Percentiles rank a stretch among this genome's conserved stretches.
Evolutionary conservation across 1,139 yeast genomes (phyloP).

Genomic region (Wickerhamomyces sp.): DNA sequence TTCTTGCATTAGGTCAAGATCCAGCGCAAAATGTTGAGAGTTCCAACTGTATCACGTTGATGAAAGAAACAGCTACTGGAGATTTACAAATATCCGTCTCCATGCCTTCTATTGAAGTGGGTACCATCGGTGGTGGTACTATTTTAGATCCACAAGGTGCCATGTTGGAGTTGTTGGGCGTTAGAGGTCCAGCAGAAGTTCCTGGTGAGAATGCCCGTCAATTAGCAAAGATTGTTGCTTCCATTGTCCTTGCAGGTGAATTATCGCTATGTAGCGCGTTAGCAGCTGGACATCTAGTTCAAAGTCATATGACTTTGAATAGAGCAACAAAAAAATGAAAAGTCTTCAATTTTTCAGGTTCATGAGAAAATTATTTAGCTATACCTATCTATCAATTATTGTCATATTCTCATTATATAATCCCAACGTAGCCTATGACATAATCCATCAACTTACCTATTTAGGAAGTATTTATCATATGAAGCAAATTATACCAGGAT

Average conservation of each 20-base stretch:
- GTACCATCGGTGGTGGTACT: slow-evolving; percentile 99
- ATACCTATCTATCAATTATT: too few species aligned
- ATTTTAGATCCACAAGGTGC: slow-evolving; percentile 96
- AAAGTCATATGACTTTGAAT: slow-evolving; percentile 96
- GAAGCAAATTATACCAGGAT: too few species aligned
- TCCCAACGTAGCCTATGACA: too few species aligned
- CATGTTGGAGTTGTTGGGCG: slow-evolving; percentile 91
- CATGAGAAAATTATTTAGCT: too few species aligned
- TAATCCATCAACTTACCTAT: too few species aligned
- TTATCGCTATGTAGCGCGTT: slow-evolving; percentile 89
- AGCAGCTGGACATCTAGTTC: slow-evolving; percentile 98
- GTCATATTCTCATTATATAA: too few species aligned
- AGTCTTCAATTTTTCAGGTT: too few species aligned
- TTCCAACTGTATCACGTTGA: slow-evolving; percentile 93
- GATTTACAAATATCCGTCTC: slow-evolving; percentile 89
- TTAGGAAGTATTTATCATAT: too few species aligned
- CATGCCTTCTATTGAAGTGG: slow-evolving; percentile 98
- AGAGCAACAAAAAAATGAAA: slow-evolving; percentile 38
- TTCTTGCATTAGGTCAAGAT: slow-evolving; percentile 95
- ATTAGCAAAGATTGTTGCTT: slow-evolving; percentile 90
- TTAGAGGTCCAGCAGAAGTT: slow-evolving; percentile 87
- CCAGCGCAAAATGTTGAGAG: slow-evolving; percentile 98
- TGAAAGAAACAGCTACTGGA: slow-evolving; percentile 75
- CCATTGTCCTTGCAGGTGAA: slow-evolving; percentile 95
- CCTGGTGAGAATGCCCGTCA: slow-evolving; percentile 97